Evolutionary conservation across 495 filamentous ascomycete species (phyloP), one percentile per base, ranked within the genome.

Genomic region (Penicillium odoratum): DNA sequence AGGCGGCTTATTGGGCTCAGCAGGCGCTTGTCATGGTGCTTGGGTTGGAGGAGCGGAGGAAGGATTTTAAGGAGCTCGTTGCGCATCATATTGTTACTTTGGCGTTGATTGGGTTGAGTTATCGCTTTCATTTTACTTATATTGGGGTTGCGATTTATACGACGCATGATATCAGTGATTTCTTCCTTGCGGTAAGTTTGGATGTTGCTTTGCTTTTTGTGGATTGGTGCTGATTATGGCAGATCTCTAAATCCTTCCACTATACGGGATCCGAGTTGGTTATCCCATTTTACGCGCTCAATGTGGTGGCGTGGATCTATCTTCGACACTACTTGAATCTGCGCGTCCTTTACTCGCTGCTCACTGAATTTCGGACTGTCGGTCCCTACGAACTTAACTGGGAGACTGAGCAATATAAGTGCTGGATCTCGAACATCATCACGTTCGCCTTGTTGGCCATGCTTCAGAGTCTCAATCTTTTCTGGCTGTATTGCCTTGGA

Each of bases 41-140:
- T 28, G 85, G 86, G 58, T 83, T 93, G 70, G 92, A 97, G 80
- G 91, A 92, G 78, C 89, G 84, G 33, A 74, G 92, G 26, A 96
- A 95, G 76, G 92, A 97, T 67, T 96, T 88, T 64, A 88, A 85
- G 70, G 92, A 96, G 77, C 79, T 97, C 34, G 89, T 96, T 46
- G 81, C 83, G 53, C 92, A 97, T 73, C 92, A 97, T 70, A 85
- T 96, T 62, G 88, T 96, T 53, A 92, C 90, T 18, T 68, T 97
- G 48, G 74, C 83, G 16, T 77, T 97, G 53, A 96, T 97, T 61
- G 83, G 73, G 48, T 71, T 90, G 61, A 92, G 88, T 74, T 97
- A 97, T 74, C 85, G 91, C 47, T 97, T 93, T 74, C 93, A 97
- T 73, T 97, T 97, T 71, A 92, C 92, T 8, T 90, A 92, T 70